Evolutionary conservation across 2,329 filamentous ascomycete genomes (phyloP).

Genomic region (Aureobasidium sp.): DNA sequence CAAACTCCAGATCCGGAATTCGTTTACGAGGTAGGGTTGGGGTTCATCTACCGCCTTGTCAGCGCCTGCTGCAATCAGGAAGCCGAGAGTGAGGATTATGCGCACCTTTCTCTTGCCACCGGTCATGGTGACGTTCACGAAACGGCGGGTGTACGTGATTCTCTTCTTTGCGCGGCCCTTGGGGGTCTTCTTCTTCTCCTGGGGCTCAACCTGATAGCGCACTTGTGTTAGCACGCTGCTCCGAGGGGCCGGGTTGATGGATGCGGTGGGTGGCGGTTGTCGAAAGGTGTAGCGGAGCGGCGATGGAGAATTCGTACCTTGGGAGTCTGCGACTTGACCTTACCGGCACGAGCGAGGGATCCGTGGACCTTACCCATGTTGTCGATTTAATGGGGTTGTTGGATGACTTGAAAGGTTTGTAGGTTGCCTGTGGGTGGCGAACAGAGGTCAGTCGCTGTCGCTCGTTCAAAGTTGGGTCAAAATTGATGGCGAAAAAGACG

Average conservation of each 20-base stretch:
- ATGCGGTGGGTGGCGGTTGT: conserved; percentile 24
- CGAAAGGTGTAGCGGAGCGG: conserved; percentile 19
- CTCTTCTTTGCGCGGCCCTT: conserved; percentile 98
- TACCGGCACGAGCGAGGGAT: conserved; percentile 90
- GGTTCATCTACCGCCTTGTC: conserved; percentile 62
- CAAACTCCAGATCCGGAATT: conserved; percentile 14
- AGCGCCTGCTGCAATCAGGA: conserved; percentile 30
- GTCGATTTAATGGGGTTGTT: conserved; percentile 34
- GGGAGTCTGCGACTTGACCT: conserved; percentile 95
- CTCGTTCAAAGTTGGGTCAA: background rate
- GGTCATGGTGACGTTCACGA: conserved; percentile 96
- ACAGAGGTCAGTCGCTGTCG: conserved; percentile 15
- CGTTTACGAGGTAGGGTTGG: conserved; percentile 66
- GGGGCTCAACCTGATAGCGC: conserved; percentile 62
- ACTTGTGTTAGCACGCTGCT: conserved; percentile 23
- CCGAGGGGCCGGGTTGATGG: background rate
- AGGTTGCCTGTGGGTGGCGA: conserved; percentile 15
- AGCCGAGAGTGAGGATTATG: conserved; percentile 23
- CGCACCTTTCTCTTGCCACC: conserved; percentile 97
- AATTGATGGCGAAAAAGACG: background rate
- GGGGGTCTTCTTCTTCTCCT: conserved; percentile 94
- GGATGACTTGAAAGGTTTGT: conserved; percentile 9
- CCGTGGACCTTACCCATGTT: conserved; percentile 92
- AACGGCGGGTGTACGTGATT: conserved; percentile 91
- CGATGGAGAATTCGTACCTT: conserved; percentile 56